Evolutionary conservation across 768 basidiomycete species (phyloP), one percentile per base, ranked within the genome.

Genomic region (Austroboletus festivus): DNA sequence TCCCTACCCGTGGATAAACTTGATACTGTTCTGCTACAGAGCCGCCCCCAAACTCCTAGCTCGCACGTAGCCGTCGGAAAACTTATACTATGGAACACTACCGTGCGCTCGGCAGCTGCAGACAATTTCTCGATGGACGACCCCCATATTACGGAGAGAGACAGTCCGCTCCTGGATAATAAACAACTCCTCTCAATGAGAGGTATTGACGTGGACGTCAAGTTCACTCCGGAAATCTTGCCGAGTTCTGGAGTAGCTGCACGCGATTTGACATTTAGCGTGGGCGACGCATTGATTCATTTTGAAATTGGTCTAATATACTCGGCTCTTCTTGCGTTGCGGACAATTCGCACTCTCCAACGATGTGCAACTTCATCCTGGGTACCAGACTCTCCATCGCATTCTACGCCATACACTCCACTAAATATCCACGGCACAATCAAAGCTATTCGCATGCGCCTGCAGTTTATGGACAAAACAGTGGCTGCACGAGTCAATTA

Each of bases 241-340:
- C 28, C 40, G 18, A 43, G 51, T 42, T 50, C 52, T 11, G 43
- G 49, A 31, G 46, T 39, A 40, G 49, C 61, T 19, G 47, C 57
- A 11, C 79, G 75, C 45, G 71, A 78, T 4, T 56, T 80, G 19
- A 68, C 73, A 1, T 61, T 82, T 13, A 58, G 69, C n/a, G 67
- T 87, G 18, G 80, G 83, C 15, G 73, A 75, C 43, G 63, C 83
- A 24, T 71, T 74, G 30, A 71, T 73, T 6, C 71, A 70, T 38
- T 73, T 90, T 50, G 77, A 81, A 56, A 66, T 89, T 46, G 78
- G 80, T 15, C 82, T 86, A 61, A 70, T 85, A 24, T 93, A 93
- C 61, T 83, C 81, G 56, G 57, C 73, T 15, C 70, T 93, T 37
- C 75, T 91, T 41, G 87, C 83, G 10, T 42, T 74, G 8, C 75